Evolutionary conservation across 2,329 filamentous ascomycete genomes (phyloP).

Genomic region (Ascochyta koolunga): DNA sequence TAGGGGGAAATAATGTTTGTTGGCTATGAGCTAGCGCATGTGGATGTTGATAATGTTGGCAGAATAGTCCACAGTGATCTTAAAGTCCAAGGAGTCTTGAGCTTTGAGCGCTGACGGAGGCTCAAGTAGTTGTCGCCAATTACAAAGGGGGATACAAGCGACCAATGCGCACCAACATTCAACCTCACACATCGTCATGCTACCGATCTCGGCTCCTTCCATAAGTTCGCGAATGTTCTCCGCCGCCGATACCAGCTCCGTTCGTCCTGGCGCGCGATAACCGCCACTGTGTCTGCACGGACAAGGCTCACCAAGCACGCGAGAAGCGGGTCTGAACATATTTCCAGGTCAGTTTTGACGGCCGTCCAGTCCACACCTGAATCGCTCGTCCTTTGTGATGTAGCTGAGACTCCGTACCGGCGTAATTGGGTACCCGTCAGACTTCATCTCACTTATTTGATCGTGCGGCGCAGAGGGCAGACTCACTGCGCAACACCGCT

Average conservation of each 20-base stretch:
- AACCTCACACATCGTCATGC: slow-evolving; percentile 6
- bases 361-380: slow-evolving; percentile 17
- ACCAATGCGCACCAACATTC: slow-evolving; percentile 4
- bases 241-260: background rate
- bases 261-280: slow-evolving; percentile 9
- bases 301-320: slow-evolving; percentile 12
- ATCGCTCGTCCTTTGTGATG: slow-evolving; percentile 31
- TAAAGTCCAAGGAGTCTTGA: background rate
- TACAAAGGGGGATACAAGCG: slow-evolving; percentile 13
- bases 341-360: slow-evolving; percentile 31
- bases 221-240: slow-evolving; percentile 7
- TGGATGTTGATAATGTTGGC: background rate
- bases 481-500: slow-evolving; percentile 25
- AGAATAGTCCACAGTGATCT: background rate
- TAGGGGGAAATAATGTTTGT: too few species aligned
- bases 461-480: slow-evolving; percentile 22
- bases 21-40: background rate
- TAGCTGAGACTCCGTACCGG: slow-evolving; percentile 30
- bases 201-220: slow-evolving; percentile 15
- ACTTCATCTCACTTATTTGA: slow-evolving; percentile 33
- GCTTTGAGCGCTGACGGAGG: background rate
- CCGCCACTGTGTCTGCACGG: slow-evolving; percentile 13
- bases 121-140: slow-evolving; percentile 5
- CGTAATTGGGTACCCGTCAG: slow-evolving; percentile 26
- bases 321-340: slow-evolving; percentile 26